Conservation (phyloP, 352 stramenopile genomes). For the Pythium graminicola region DNA sequence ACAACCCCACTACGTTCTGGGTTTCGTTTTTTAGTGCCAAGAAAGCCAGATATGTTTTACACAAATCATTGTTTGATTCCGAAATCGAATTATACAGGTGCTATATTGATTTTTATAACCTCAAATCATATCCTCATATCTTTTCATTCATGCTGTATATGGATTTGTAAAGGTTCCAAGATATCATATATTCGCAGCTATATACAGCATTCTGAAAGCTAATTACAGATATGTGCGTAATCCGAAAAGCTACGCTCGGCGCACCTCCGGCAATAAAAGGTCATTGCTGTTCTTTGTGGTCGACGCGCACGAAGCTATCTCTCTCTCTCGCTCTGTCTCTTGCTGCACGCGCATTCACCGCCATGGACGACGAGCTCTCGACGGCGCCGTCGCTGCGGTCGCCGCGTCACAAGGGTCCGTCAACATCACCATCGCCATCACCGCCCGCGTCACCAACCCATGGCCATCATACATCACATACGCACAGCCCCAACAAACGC, state of each 20-base stretch:
- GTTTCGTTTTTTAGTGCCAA: constrained; percentile 1
- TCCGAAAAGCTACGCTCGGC: constrained; percentile 6
- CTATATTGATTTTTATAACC: background rate
- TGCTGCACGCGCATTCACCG: background rate
- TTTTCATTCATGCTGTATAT: background rate
- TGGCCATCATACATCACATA: constrained; percentile 3
- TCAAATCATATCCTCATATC: background rate
- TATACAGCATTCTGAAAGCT: background rate
- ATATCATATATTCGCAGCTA: background rate
- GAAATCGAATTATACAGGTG: background rate
- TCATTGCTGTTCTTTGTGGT: constrained; percentile 16
- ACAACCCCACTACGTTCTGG: too few relatives aligned
- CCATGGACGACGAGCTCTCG: constrained; percentile 38
- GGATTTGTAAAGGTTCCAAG: background rate
- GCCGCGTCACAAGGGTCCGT: too few relatives aligned
- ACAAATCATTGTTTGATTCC: too few relatives aligned
- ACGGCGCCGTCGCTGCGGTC: constrained; percentile 18
- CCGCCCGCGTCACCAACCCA: background rate
- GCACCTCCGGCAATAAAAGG: constrained; percentile 1
- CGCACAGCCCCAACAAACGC: constrained; percentile 13
- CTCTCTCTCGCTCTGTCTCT: background rate
- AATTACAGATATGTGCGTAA: background rate
- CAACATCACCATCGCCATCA: too few relatives aligned
- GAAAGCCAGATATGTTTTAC: background rate
- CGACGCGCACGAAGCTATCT: background rate